phyloP scores from a whole-genome alignment of 2,329 filamentous ascomycete genomes.

The Scedosporium dehoogii region DNA sequence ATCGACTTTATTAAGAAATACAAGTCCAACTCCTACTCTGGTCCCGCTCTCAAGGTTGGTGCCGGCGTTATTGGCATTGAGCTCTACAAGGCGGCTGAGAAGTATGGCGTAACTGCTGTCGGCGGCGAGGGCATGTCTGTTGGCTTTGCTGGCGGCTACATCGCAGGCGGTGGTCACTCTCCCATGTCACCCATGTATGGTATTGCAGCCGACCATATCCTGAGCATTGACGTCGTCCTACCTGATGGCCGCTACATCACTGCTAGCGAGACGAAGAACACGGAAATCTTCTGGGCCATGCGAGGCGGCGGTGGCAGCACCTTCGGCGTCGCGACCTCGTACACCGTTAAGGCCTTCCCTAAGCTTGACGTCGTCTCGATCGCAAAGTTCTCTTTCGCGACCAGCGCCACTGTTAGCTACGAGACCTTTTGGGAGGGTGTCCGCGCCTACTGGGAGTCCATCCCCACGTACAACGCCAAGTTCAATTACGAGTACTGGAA shows the following conservation, averaged over 20 bases:
- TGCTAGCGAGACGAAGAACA: constrained; percentile 27
- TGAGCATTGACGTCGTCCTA: constrained; percentile 37
- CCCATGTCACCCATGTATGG: constrained; percentile 44
- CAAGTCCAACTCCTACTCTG: constrained; percentile 22
- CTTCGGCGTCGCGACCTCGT: constrained; percentile 45
- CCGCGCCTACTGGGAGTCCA: constrained; percentile 25
- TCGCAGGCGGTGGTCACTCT: constrained; percentile 50
- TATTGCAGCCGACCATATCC: constrained; percentile 38
- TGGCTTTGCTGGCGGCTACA: constrained; percentile 50
- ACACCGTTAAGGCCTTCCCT: constrained; percentile 42
- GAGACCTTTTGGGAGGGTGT: constrained; percentile 40
- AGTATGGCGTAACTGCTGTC: constrained; percentile 36
- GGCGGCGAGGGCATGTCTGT: constrained; percentile 45
- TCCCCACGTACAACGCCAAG: constrained; percentile 37
- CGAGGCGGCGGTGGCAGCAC: constrained; percentile 42
- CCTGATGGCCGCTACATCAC: constrained; percentile 33
- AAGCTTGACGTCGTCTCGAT: constrained; percentile 31
- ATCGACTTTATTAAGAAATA: constrained; percentile 16
- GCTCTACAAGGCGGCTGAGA: constrained; percentile 37
- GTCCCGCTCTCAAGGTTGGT: constrained; percentile 43
- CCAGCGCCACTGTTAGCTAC: constrained; percentile 16
- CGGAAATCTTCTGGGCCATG: constrained; percentile 40
- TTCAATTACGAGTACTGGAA: constrained; percentile 22
- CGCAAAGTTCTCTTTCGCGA: constrained; percentile 27
- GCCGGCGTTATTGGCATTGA: constrained; percentile 44